Evolutionary conservation across 306 rosid genomes (phyloP), one percentile per base, ranked within the genome.

Genomic region (Hylodesmum podocarpum): DNA sequence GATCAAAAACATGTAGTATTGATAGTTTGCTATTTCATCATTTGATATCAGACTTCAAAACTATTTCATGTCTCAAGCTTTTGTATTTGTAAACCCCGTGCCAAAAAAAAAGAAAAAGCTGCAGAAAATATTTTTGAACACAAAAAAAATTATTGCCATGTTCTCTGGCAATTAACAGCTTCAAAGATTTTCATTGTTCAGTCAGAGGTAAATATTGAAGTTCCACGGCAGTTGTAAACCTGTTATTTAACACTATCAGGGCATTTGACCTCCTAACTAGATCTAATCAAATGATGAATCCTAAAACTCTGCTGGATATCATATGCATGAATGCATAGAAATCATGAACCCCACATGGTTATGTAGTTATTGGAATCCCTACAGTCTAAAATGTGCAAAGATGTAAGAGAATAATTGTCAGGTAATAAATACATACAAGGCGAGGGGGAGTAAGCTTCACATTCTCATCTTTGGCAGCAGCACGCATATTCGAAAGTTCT

Each of bases 361-460:
- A 64, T 33, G 67, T 63, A 57, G 47, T 22, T 25, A 43, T n/a
- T 19, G 63, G 19, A 57, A 72, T 29, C 68, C 57, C 55, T 39
- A 47, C 40, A 16, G 27, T 54, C 80, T 29, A 70, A 64, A 41
- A 62, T 37, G 24, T 37, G 25, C 18, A 73, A 73, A 78, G 49
- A 40, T 47, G 40, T 40, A 37, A 33, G 21, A 50, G 66, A 54
- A 80, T 18, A 21, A 62, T 25, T 72, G 54, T 63, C 66, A 25
- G 33, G 1, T 1, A 15, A 81, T 21, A 70, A 73, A 61, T 50
- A 88, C 97, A 55, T 89, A 95, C 99, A n/a, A 89, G 90, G 36
- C 97, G 94, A 51, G 99, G 99, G 29, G 99, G 99, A 85, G 96
- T 55, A 67, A 95, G 87, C 87, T 87, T 95, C 85, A 92, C 91